Evolutionary conservation across 2,329 filamentous ascomycete genomes (phyloP), one percentile per base, ranked within the genome.

Genomic region (Ophiostoma ulmi): DNA sequence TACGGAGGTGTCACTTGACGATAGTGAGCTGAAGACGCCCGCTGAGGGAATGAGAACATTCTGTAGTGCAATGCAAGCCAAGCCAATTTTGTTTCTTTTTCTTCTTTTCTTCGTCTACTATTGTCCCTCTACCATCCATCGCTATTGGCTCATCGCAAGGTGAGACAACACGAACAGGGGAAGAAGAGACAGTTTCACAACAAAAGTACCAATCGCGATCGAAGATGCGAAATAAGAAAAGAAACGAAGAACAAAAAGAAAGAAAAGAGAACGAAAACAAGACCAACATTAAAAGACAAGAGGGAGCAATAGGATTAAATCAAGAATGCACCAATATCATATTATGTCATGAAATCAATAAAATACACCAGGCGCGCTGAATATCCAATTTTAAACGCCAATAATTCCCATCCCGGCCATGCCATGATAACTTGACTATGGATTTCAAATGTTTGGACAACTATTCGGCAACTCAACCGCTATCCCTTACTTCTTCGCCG

Each of bases 401-500:
- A 63, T 58, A 14, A 35, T 13, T 63, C 52, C 52, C 58, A 36
- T 36, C 38, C 72, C 74, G 72, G 70, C 74, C 71, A 75, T 73
- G 44, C 73, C 72, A 74, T 61, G 36, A 39, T 35, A 67, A 52
- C 14, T 5, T 1, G 44, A 48, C 8, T 38, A 10, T 52, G 36
- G 26, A 7, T 10, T 22, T 38, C 4, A 31, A 31, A 31, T 31
- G 31, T 31, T 31, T 31, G 31, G 17, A 14, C 8, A 65, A 65
- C 26, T 36, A 22, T 39, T 22, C 22, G 44, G n/a, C 17, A 48
- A 48, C 63, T 22, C 31, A 31, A 31, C 3, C 31, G 31, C 31
- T 3, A 31, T 31, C 31, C 35, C 20, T 48, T 38, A 58, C 67
- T 71, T 67, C 66, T 68, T 61, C 66, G 41, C 39, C 70, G 87